A percentile compares a stretch with the other conserved stretches of the same genome.
phyloP scores from a whole-genome alignment of 306 rosid genomes.

The Oxytropis ochrocephala region DNA sequence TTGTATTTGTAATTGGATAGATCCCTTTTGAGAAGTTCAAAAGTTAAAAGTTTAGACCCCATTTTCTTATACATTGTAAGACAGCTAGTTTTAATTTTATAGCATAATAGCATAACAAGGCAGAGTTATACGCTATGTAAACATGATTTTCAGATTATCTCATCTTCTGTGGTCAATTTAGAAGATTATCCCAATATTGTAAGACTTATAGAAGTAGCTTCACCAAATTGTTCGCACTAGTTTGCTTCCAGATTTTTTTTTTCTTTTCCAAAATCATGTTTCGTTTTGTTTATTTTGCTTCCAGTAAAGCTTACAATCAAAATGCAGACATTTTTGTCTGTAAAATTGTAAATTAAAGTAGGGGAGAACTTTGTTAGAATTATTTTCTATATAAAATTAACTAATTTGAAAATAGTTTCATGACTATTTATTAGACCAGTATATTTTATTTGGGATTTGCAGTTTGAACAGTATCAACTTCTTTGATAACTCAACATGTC shows the following conservation, averaged over 20 bases:
- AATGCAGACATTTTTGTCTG: not conserved
- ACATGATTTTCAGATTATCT: constrained; percentile 8
- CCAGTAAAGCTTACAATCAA: not conserved
- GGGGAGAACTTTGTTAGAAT: no score
- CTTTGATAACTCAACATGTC: not conserved
- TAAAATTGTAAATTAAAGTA: not conserved
- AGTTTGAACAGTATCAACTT: not conserved
- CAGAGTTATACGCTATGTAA: constrained; percentile 8
- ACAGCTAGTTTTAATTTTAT: not conserved
- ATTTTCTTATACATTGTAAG: constrained; percentile 14
- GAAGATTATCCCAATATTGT: constrained; percentile 7
- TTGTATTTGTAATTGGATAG: constrained; percentile 42
- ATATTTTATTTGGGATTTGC: not conserved
- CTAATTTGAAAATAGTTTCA: not conserved
- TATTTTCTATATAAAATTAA: not conserved
- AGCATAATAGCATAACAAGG: not conserved
- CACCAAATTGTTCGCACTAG: not conserved
- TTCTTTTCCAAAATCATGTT: not conserved
- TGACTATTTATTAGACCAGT: not conserved
- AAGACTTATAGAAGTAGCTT: not conserved
- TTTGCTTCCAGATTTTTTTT: not conserved
- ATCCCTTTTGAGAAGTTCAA: constrained; percentile 7
- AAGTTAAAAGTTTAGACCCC: not conserved
- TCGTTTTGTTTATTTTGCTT: not conserved
- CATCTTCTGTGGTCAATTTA: not conserved